Evolutionary conservation across 2,329 filamentous ascomycete genomes (phyloP), one percentile per base, ranked within the genome.

Genomic region (Colletotrichum paranaense): DNA sequence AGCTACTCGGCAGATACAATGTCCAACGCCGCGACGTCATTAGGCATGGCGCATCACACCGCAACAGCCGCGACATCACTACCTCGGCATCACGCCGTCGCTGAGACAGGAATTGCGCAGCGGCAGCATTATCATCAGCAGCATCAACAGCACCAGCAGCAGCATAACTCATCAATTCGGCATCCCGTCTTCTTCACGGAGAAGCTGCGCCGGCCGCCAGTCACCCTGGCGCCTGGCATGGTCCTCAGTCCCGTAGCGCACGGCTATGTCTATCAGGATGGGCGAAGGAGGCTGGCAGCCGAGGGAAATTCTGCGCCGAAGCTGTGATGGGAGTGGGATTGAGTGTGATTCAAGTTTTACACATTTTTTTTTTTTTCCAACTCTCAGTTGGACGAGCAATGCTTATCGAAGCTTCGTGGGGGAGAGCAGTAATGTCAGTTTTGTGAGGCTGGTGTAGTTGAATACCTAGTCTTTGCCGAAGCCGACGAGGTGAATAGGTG

Each of bases 121-220:
- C 42, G n/a, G 2, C 19, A 46, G 5, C 42, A 32, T 0, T 3
- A 32, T 30, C 8, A 30, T 32, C 30, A 4, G 8, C 30, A 32
- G 8, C 30, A 32, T 11, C 30, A 32, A 7, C 28, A 28, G 28
- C 28, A 28, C 5, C 28, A 28, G 1, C 42, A 46, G 5, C 74
- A 78, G 5, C 88, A 88, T 78, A 87, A 93, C 79, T 84, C 89
- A 11, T 90, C 93, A 1, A 86, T 86, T 52, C 84, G 89, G 30
- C 93, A 95, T 76, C 93, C 93, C 0, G 93, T 94, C 1, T 95
- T 95, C 83, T 95, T 95, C 83, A 93, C 92, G 0, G 85, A 89
- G 35, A 86, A 87, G 64, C 82, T 94, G 63, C 88, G 88, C 71
- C 89, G 87, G 77, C 86, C 88, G 3, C 88, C 90, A 5, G 84